Base-by-base conservation (phyloP, 1,284 basidiomycete genomes). In the Ganoderma sinense region DNA sequence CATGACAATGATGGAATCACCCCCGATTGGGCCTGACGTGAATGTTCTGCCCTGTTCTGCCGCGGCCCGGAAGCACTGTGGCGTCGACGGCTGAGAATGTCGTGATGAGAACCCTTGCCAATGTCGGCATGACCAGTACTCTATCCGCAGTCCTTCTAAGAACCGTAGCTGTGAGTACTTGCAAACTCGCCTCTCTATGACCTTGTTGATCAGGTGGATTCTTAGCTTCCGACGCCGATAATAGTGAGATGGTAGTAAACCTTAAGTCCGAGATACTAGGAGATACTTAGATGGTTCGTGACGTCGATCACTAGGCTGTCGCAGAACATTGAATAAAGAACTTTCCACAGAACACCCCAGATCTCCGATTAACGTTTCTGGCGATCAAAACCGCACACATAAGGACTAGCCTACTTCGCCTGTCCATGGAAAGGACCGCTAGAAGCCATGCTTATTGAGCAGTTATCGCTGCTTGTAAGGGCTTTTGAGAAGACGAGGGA, bases 1-100 rank as follows among this genome's bases (percentile, higher is more conserved):
- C 72, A 73, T 61, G 62, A 53, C 59, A 40, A 62, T 73, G 72
- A 73, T 73, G 72, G 68, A 68, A 73, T 73, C 72, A 73, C 26
- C 65, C 31, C 16, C 51, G 31, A 55, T 33, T 29, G 61, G 55
- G 26, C 23, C 62, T 39, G 13, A 26, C n/a, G 59, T 53, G 58
- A 39, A 40, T 5, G 33, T 60, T 39, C 8, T 29, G 31, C 26
- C 55, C 13, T n/a, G n/a, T n/a, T n/a, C 56, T 7, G 29, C 7
- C 14, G 29, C n/a, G n/a, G 51, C 16, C n/a, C 13, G 51, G 13
- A 33, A 29, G 26, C 18, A 58, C 36, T 23, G n/a, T 39, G 56
- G 31, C 29, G 31, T 58, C 16, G 31, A 58, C 39, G 39, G n/a
- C 58, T 23, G 33, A 56, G 53, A 18, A 56, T 16, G 53, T 20